A percentile compares a stretch with the other conserved stretches of the same genome.
phyloP scores from a whole-genome alignment of 1,284 basidiomycete species.

The Cutaneotrichosporon dermatis region DNA sequence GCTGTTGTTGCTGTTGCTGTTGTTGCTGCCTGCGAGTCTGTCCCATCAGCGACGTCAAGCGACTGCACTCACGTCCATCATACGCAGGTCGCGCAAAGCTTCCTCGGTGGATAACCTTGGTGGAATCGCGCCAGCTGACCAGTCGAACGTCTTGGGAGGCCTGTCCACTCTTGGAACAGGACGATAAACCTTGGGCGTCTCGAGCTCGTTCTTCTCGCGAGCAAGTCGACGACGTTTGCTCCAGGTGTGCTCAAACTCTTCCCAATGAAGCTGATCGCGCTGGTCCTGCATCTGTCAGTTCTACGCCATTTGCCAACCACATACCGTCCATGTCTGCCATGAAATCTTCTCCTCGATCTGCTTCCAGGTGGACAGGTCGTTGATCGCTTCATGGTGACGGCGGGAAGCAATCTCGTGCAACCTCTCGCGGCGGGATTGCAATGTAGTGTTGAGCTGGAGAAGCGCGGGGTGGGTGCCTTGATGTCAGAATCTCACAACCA shows the following conservation, averaged over 20 bases:
- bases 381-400: conserved; percentile 46
- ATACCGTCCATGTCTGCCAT: conserved; percentile 53
- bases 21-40: conserved; percentile 8
- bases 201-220: conserved; percentile 54
- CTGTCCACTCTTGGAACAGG: conserved; percentile 34
- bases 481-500: conserved; percentile 2
- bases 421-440: conserved; percentile 38
- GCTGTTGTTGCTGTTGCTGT: conserved; percentile 4
- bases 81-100: conserved; percentile 33
- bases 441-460: conserved; percentile 48
- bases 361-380: conserved; percentile 48
- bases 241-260: conserved; percentile 53
- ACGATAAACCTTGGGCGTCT: conserved; percentile 50
- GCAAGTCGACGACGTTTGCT: conserved; percentile 53
- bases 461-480: conserved; percentile 55
- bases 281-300: conserved; percentile 31
- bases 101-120: conserved; percentile 30
- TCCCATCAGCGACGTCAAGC: background rate
- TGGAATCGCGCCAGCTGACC: conserved; percentile 40
- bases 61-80: conserved; percentile 41
- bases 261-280: conserved; percentile 48
- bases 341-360: conserved; percentile 47
- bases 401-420: conserved; percentile 44
- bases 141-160: conserved; percentile 31
- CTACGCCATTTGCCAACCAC: conserved; percentile 13